phyloP scores from a whole-genome alignment of 106 monocot species.

The Dioscorea dumetorum region DNA sequence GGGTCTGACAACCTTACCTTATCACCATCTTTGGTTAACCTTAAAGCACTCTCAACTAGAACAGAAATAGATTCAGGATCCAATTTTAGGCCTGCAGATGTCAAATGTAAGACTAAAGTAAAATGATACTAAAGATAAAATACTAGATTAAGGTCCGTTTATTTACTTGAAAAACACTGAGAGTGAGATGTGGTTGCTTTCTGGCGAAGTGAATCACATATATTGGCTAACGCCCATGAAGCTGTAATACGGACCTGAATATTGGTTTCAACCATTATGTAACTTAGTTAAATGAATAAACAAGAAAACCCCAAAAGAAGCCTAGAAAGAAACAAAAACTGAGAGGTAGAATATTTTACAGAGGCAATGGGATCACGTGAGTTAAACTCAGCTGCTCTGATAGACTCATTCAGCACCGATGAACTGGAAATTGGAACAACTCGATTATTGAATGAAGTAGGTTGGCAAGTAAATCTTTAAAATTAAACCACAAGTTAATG shows the following conservation, averaged over 20 bases:
- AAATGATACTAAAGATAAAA: no score
- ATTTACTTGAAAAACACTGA: constrained; percentile 26
- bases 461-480: no score
- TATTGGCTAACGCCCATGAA: constrained; percentile 96
- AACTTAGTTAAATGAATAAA: not conserved
- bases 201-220: constrained; percentile 3
- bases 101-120: constrained; percentile 3
- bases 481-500: no score
- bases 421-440: constrained; percentile 35
- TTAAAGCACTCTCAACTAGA: constrained; percentile 74
- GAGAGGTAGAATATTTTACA: constrained; percentile 27
- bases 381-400: constrained; percentile 62
- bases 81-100: constrained; percentile 30
- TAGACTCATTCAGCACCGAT: constrained; percentile 49
- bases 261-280: not conserved
- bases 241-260: constrained; percentile 81
- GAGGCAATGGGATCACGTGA: constrained; percentile 47
- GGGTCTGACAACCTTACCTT: constrained; percentile 38
- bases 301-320: not conserved
- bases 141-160: no score
- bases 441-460: not conserved
- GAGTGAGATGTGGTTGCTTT: constrained; percentile 30
- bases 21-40: constrained; percentile 81
- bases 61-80: constrained; percentile 18
- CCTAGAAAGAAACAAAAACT: not conserved